Conservation (phyloP, 345 rosid species). For the Cardamine resedifolia region DNA sequence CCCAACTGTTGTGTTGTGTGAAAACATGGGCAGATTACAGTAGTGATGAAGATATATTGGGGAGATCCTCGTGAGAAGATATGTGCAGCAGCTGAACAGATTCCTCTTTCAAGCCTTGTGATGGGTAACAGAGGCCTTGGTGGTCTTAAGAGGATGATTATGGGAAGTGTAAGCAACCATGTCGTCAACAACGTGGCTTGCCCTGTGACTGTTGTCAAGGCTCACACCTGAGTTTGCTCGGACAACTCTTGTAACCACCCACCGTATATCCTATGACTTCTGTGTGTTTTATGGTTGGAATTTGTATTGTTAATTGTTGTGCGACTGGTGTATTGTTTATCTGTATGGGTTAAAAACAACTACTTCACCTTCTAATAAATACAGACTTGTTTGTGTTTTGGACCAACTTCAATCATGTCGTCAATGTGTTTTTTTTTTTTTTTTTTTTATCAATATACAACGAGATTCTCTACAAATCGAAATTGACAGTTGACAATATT, state of each 20-base stretch:
- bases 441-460: neutral
- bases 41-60: slow-evolving; percentile 75
- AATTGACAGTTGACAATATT: neutral
- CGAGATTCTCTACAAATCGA: neutral
- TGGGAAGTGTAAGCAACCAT: slow-evolving; percentile 87
- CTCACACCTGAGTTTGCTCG: slow-evolving; percentile 24
- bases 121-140: slow-evolving; percentile 88
- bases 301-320: slow-evolving; percentile 11
- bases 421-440: neutral
- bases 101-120: slow-evolving; percentile 69
- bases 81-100: slow-evolving; percentile 67
- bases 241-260: neutral
- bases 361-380: slow-evolving; percentile 18
- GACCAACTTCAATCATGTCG: slow-evolving; percentile 16
- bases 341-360: neutral
- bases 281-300: slow-evolving; percentile 26
- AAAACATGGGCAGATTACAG: slow-evolving; percentile 38
- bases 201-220: slow-evolving; percentile 78
- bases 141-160: slow-evolving; percentile 67
- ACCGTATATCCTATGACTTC: neutral
- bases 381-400: neutral
- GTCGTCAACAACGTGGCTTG: slow-evolving; percentile 70
- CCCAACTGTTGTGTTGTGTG: slow-evolving; percentile 20
- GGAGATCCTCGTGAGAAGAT: slow-evolving; percentile 90
- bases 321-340: neutral